These are phyloP conservation scores for Breynia disticha DNA, from an alignment of 441 rosid genomes.

Conservation along the genomic window DNA sequence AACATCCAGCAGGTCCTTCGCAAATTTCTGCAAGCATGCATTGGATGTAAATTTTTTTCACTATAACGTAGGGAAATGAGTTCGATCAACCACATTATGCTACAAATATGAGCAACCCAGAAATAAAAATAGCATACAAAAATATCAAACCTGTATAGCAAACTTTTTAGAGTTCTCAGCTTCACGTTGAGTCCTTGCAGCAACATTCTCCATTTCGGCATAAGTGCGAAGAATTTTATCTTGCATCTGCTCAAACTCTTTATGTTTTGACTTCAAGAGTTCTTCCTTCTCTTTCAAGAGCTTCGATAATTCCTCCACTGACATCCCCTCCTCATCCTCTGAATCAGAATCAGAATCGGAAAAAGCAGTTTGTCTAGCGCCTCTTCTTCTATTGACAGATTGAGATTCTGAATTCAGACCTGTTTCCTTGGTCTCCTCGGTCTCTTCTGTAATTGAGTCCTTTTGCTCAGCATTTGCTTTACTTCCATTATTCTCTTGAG, in stretches of 20 bases:
- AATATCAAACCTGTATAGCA: conserved; percentile 63
- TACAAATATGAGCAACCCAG: neutral
- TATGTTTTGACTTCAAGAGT: conserved; percentile 51
- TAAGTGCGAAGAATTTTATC: conserved; percentile 68
- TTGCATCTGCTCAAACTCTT: conserved; percentile 60
- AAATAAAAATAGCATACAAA: too few species aligned
- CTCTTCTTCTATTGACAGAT: conserved; percentile 25
- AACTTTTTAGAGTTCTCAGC: conserved; percentile 80
- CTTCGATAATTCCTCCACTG: conserved; percentile 63
- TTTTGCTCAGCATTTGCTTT: conserved; percentile 16
- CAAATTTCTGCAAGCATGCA: conserved; percentile 56
- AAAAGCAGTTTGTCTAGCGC: conserved; percentile 36
- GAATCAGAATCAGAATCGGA: too few species aligned
- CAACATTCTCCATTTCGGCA: conserved; percentile 89
- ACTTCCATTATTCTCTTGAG: conserved; percentile 17
- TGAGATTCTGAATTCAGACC: conserved; percentile 27
- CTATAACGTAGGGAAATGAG: neutral
- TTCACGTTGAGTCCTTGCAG: conserved; percentile 79
- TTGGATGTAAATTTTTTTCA: neutral
- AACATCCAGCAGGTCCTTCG: conserved; percentile 75
- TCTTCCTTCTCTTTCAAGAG: conserved; percentile 69
- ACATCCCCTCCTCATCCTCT: conserved; percentile 44
- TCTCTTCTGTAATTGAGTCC: conserved; percentile 21
- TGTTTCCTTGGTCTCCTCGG: conserved; percentile 29
- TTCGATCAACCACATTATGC: too few species aligned